Conservation (phyloP, 2,329 filamentous ascomycete species). For the Colletotrichum sp. region DNA sequence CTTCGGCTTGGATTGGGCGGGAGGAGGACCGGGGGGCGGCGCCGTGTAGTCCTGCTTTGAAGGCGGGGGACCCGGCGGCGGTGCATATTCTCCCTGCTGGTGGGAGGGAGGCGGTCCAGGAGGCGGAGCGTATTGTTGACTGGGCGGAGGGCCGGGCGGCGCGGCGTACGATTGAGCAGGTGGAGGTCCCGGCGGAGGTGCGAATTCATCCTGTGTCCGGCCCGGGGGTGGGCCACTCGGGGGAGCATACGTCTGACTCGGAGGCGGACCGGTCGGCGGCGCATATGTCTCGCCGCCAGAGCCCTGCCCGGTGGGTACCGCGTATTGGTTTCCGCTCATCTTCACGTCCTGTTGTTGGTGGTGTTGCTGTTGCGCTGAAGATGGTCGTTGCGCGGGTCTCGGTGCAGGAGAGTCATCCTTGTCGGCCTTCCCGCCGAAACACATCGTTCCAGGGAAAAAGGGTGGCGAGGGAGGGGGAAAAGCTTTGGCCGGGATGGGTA, state of each 20-base stretch:
- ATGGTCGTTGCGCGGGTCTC: conserved; percentile 36
- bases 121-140: conserved; percentile 35
- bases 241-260: not conserved
- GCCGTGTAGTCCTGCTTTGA: conserved; percentile 29
- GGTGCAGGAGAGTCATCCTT: conserved; percentile 42
- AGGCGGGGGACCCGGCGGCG: conserved; percentile 35
- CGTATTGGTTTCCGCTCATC: conserved; percentile 30
- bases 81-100: conserved; percentile 25
- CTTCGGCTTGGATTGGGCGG: conserved; percentile 32
- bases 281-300: not conserved
- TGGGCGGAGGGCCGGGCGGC: conserved; percentile 31
- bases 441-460: conserved; percentile 40
- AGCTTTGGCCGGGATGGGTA: not conserved
- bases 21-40: conserved; percentile 41
- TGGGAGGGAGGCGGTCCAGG: conserved; percentile 36
- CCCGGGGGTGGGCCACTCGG: conserved; percentile 6
- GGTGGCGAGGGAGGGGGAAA: not conserved
- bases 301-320: conserved; percentile 26
- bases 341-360: conserved; percentile 21
- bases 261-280: not conserved
- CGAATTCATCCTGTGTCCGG: conserved; percentile 16
- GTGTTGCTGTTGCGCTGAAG: conserved; percentile 2
- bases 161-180: conserved; percentile 26
- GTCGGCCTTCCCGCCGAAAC: conserved; percentile 53
- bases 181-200: conserved; percentile 30